Evolutionary conservation across 805 yeast species (phyloP).

Genomic region (Candida ovalis): DNA sequence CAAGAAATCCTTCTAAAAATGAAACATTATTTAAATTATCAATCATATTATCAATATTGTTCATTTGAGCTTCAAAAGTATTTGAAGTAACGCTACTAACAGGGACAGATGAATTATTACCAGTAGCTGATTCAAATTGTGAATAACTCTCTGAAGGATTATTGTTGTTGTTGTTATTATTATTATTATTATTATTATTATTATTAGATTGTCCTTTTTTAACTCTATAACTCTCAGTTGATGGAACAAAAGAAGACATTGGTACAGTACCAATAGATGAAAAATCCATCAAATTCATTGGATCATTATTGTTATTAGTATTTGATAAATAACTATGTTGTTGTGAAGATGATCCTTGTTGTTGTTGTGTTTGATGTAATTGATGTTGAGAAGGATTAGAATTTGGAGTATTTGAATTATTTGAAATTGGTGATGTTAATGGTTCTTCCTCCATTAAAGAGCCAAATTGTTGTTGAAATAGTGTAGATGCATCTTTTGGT

Average conservation of each 20-base stretch:
- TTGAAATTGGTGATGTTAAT: neutral
- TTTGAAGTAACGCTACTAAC: neutral
- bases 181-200: no score
- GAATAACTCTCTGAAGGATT: neutral
- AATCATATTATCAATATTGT: neutral
- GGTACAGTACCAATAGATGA: conserved; percentile 2
- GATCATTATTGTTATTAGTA: neutral
- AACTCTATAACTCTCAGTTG: neutral
- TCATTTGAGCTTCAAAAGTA: neutral
- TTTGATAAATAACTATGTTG: neutral
- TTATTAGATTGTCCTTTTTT: neutral
- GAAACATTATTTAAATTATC: conserved; percentile 3
- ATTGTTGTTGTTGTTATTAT: no score
- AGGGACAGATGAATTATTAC: neutral
- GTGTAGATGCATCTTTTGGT: neutral
- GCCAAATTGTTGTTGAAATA: conserved; percentile 1
- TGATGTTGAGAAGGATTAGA: conserved; percentile 1
- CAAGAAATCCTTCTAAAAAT: conserved; percentile 1
- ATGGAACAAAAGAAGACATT: conserved; percentile 1
- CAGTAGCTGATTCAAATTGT: neutral
- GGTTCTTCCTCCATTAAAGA: conserved; percentile 1
- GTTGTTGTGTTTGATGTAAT: neutral
- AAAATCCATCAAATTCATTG: conserved; percentile 1
- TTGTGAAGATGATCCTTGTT: neutral
- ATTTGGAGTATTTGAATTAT: conserved; percentile 1